phyloP scores from a whole-genome alignment of 2,329 filamentous ascomycete genomes.

The Penicillium sp. region DNA sequence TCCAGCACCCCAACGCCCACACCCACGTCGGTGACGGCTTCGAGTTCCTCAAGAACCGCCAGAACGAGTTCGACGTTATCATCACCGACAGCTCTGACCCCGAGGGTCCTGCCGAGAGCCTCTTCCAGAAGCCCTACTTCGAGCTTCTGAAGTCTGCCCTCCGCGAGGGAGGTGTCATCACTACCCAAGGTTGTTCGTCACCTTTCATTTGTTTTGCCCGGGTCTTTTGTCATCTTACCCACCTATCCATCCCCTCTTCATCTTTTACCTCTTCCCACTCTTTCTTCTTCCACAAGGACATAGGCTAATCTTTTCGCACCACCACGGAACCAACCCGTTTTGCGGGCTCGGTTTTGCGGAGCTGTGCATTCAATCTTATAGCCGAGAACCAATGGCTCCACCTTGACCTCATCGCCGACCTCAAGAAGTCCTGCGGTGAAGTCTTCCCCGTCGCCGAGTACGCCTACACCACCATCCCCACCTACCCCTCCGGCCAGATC shows the following conservation, averaged over 20 bases:
- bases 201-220: slow-evolving; percentile 57
- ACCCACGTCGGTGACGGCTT: slow-evolving; percentile 95
- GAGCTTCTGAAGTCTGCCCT: slow-evolving; percentile 88
- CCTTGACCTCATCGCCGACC: slow-evolving; percentile 85
- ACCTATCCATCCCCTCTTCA: slow-evolving; percentile 8
- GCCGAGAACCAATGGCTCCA: slow-evolving; percentile 99
- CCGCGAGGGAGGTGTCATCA: slow-evolving; percentile 94
- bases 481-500: slow-evolving; percentile 98
- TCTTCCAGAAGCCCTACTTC: slow-evolving; percentile 99
- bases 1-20: slow-evolving; percentile 90
- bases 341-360: slow-evolving; percentile 34
- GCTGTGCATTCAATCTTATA: slow-evolving; percentile 44
- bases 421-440: slow-evolving; percentile 95
- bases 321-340: slow-evolving; percentile 34
- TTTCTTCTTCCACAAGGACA: slow-evolving; percentile 6
- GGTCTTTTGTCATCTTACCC: slow-evolving; percentile 62
- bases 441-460: slow-evolving; percentile 98
- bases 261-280: slow-evolving; percentile 4
- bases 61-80: slow-evolving; percentile 98
- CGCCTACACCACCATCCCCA: slow-evolving; percentile 97
- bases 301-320: slow-evolving; percentile 29
- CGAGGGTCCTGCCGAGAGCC: slow-evolving; percentile 90
- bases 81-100: slow-evolving; percentile 99
- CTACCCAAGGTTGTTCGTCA: slow-evolving; percentile 99
- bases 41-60: slow-evolving; percentile 95